Evolutionary conservation across 345 rosid species (phyloP), one percentile per base, ranked within the genome.

Genomic region (Lumnitzera littorea): DNA sequence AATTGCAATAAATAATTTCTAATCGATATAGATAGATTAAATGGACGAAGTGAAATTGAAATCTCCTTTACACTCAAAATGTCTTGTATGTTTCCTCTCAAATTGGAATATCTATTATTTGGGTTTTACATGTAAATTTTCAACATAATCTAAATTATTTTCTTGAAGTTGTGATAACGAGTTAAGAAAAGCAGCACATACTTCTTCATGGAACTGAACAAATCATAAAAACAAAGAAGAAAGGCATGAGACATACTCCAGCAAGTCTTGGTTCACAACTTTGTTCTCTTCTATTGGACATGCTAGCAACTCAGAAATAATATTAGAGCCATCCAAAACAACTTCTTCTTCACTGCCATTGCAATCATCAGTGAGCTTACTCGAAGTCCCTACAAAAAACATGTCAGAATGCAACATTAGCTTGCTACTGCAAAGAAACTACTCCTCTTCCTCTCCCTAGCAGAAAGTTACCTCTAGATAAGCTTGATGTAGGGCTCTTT

Each of bases 231-330:
- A 5, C 31, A 27, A 5, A 27, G 31, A 27, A 27, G 31, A 27
- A 20, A 27, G 31, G 31, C 0, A 27, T 27, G 31, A 27, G 24
- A 24, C 12, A 54, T 49, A 48, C 58, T 49, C n/a, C 50, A n/a
- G 46, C 3, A 16, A 46, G 36, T 54, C 68, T 49, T 64, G 61
- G 31, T 31, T 31, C 9, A 56, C 17, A 16, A 48, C 55, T 12
- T 64, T 53, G 17, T 17, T 48, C 48, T 50, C 78, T 43, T 73
- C 68, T 11, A 55, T 54, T 16, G 71, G 60, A 52, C 72, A 76
- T 56, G 62, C 77, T 68, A 72, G 60, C 48, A 72, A 75, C 58
- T 74, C 80, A 56, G 80, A 78, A 51, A 57, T 54, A 20, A 78
- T 25, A 67, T 55, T 63, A 60, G 72, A 74, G 60, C 77, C 77